These are phyloP conservation scores for Aspergillus jensenii DNA, from an alignment of 2,329 filamentous ascomycete genomes.

Conservation along the genomic window DNA sequence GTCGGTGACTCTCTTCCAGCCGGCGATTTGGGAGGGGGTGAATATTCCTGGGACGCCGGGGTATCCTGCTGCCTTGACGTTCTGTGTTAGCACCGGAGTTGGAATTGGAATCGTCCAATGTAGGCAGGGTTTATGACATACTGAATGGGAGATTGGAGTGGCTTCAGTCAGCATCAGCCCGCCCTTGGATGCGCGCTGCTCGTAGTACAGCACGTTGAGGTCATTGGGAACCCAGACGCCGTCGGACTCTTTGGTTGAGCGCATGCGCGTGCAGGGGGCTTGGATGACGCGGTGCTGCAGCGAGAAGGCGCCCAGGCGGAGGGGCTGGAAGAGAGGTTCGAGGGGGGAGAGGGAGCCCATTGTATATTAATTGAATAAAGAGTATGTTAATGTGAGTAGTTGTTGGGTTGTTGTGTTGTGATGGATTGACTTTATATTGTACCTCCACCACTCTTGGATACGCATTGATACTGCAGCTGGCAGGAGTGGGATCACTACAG, in stretches of 20 bases:
- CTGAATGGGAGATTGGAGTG: slow-evolving; percentile 21
- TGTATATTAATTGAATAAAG: background rate
- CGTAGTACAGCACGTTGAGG: slow-evolving; percentile 31
- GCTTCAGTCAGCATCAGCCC: slow-evolving; percentile 37
- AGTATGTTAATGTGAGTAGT: background rate
- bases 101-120: no score
- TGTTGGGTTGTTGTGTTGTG: background rate
- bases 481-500: background rate
- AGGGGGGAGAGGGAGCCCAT: slow-evolving; percentile 26
- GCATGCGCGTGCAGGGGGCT: slow-evolving; percentile 30
- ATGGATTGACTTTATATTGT: background rate
- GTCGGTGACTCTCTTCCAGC: slow-evolving; percentile 34
- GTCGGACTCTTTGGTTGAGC: slow-evolving; percentile 26
- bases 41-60: slow-evolving; percentile 33
- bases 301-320: slow-evolving; percentile 26
- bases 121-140: no score
- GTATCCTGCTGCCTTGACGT: slow-evolving; percentile 25
- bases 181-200: slow-evolving; percentile 32
- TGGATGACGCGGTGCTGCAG: slow-evolving; percentile 29
- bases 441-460: background rate
- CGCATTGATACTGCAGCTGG: background rate
- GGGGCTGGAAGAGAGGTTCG: slow-evolving; percentile 36
- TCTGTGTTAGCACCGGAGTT: no score
- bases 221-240: slow-evolving; percentile 32
- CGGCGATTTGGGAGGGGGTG: slow-evolving; percentile 28